Conservation (phyloP, 805 yeast genomes). For the Pichia paraexigua region DNA sequence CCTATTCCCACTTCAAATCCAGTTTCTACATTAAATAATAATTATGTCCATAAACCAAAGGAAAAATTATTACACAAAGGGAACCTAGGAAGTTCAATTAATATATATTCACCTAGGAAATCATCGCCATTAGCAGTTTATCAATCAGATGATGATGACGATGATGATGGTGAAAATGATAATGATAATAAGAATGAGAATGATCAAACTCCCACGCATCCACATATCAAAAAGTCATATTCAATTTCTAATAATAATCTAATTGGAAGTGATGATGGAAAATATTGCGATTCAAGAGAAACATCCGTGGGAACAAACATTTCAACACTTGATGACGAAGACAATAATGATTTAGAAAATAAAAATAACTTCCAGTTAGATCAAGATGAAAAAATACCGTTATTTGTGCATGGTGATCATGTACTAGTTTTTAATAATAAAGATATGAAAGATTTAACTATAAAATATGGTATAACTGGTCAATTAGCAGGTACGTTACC, state of each 20-base stretch:
- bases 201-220: not conserved
- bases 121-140: slow-evolving; percentile 11
- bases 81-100: not conserved
- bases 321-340: not conserved
- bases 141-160: not conserved
- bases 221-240: not conserved
- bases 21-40: not conserved
- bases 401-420: slow-evolving; percentile 8
- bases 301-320: not conserved
- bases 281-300: not conserved
- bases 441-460: slow-evolving; percentile 47
- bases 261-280: not conserved
- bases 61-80: not conserved
- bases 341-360: not conserved
- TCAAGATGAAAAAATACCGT: slow-evolving; percentile 3
- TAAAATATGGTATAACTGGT: slow-evolving; percentile 58
- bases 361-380: not conserved
- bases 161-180: not conserved
- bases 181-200: not conserved
- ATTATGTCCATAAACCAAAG: not conserved
- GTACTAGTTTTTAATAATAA: slow-evolving; percentile 49
- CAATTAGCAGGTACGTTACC: slow-evolving; percentile 77
- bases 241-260: slow-evolving; percentile 2
- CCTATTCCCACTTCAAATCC: not conserved
- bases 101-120: slow-evolving; percentile 3